Conservation (phyloP, 2,329 filamentous ascomycete species). For the Verticillium tricorpus region DNA sequence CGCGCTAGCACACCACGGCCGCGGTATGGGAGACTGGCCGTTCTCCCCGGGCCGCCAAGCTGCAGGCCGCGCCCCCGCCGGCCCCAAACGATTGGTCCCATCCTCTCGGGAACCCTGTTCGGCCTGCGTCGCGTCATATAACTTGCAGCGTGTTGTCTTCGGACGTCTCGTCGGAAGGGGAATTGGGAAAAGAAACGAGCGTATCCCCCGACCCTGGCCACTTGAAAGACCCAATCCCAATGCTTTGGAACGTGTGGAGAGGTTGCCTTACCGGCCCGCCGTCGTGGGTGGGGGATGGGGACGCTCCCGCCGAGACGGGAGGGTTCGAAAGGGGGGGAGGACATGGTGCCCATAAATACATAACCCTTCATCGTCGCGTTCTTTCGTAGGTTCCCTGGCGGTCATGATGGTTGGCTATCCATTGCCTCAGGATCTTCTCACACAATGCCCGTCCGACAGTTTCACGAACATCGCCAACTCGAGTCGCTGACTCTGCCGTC, state of each 20-base stretch:
- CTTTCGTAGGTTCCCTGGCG: background rate
- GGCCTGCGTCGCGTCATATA: background rate
- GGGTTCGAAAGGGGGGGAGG: background rate
- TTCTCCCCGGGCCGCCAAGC: background rate
- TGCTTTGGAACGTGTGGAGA: background rate
- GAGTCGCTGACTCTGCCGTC: background rate
- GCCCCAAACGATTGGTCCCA: background rate
- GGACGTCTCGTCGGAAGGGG: background rate
- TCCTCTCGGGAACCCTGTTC: background rate
- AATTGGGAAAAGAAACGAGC: background rate
- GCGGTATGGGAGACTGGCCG: background rate
- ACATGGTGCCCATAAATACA: background rate
- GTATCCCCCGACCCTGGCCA: background rate
- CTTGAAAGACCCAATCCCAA: background rate
- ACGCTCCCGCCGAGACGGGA: background rate
- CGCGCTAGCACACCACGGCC: background rate
- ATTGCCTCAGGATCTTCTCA: background rate
- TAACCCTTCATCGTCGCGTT: background rate
- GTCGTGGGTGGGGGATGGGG: background rate
- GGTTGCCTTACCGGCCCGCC: background rate
- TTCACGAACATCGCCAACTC: background rate
- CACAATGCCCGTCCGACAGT: background rate
- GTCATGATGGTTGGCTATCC: background rate
- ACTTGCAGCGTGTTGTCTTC: background rate
- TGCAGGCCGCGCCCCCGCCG: background rate